phyloP scores from a whole-genome alignment of 805 yeast genomes.

The Cyberlindnera nakhonratchasimensis region DNA sequence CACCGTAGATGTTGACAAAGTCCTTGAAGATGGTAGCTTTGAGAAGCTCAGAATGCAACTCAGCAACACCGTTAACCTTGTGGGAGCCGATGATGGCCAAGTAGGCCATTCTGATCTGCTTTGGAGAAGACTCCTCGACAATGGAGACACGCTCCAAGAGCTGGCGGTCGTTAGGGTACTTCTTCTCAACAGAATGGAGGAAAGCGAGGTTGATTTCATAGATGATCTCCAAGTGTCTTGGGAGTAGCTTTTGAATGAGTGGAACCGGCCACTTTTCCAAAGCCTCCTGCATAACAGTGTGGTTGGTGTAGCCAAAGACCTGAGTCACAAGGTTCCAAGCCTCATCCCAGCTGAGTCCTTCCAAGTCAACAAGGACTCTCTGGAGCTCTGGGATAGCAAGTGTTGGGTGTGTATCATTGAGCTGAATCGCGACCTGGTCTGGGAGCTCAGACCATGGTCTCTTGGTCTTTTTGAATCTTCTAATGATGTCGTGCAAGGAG shows the following conservation, averaged over 20 bases:
- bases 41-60: conserved; percentile 86
- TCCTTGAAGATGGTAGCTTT: conserved; percentile 87
- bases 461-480: conserved; percentile 79
- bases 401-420: conserved; percentile 94
- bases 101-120: conserved; percentile 88
- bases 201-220: conserved; percentile 81
- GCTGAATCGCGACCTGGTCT: conserved; percentile 84
- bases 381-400: conserved; percentile 86
- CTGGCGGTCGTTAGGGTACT: conserved; percentile 69
- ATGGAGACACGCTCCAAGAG: conserved; percentile 71
- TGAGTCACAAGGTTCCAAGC: conserved; percentile 82
- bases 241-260: conserved; percentile 71
- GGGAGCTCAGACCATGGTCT: conserved; percentile 81
- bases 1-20: conserved; percentile 79
- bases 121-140: conserved; percentile 77
- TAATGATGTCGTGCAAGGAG: conserved; percentile 82
- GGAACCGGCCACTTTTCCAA: conserved; percentile 94
- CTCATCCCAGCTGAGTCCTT: conserved; percentile 72
- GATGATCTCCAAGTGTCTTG: conserved; percentile 88
- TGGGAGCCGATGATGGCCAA: conserved; percentile 91
- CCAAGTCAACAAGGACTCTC: conserved; percentile 80
- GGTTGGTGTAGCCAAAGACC: conserved; percentile 91
- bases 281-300: conserved; percentile 93
- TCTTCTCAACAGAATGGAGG: conserved; percentile 68
- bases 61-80: conserved; percentile 94